Base-by-base conservation (phyloP, 495 filamentous ascomycete genomes). In the Tuber calosporum region DNA sequence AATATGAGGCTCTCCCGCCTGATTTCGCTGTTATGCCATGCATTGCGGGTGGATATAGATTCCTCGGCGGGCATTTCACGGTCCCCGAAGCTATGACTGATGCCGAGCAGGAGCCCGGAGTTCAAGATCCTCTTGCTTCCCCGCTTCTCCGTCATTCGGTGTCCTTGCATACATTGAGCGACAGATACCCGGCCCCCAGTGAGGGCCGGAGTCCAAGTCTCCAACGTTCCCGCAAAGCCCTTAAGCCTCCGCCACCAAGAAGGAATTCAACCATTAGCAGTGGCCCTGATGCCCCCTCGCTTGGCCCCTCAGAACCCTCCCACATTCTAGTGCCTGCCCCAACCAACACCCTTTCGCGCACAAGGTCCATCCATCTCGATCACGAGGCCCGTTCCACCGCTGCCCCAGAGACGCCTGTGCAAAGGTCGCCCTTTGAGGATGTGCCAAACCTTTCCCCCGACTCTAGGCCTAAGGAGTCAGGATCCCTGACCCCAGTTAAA, bases 401-500 rank as follows among this genome's bases (percentile, higher is more conserved):
- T 38, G 62, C 73, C 9, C 53, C 26, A 62, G 53, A 19, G 11
- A 62, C 5, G 67, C 67, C 43, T 37, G 74, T 41, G 13, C 45
- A 15, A 58, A 79, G 76, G 26, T 78, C 74, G 8, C 75, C 75
- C 1, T 77, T 81, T 9, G 82, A 84, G 62, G 81, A 85, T 67
- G 82, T 86, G 26, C 84, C 84, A 69, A 83, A 84, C n/a, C 77
- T 75, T 48, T 75, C 71, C 13, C 71, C 78, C n/a, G 36, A 70
- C 43, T 34, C 5, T 70, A 68, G 53, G 34, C 77, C 82, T 0
- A 82, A 84, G 69, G 83, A 82, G 36, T 81, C 82, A 6, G 85
- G 86, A n/a, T 79, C 75, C 30, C 75, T 80, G 62, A 83, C 76
- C 69, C 78, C 75, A 36, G 22, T 36, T 36, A 78, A 73, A 37